These are phyloP conservation scores for Rhododendron ovatum DNA, from an alignment of 148 eudicot genomes.

Conservation along the genomic window DNA sequence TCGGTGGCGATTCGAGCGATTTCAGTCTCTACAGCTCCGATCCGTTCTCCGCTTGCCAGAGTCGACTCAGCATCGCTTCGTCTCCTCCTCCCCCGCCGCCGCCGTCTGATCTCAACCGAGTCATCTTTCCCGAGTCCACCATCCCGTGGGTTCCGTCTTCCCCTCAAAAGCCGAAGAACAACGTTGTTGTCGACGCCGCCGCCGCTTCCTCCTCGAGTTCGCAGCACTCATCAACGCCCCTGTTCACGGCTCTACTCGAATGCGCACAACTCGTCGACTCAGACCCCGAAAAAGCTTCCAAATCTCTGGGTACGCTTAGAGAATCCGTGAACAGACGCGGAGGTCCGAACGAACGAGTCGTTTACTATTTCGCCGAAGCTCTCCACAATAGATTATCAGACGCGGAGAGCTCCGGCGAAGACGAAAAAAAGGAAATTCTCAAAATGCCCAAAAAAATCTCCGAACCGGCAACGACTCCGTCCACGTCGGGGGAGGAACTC, in stretches of 20 bases:
- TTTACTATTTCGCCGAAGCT: slow-evolving; percentile 61
- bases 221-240: background rate
- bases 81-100: slow-evolving; percentile 14
- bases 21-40: slow-evolving; percentile 36
- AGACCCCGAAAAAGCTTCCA: background rate
- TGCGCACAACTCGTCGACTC: background rate
- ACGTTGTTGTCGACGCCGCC: background rate
- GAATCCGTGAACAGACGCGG: slow-evolving; percentile 24
- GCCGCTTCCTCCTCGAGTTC: slow-evolving; percentile 3
- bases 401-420: background rate
- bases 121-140: slow-evolving; percentile 35
- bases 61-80: slow-evolving; percentile 28
- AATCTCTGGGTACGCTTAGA: background rate
- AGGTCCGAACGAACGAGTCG: slow-evolving; percentile 59
- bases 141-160: slow-evolving; percentile 27
- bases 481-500: slow-evolving; percentile 50
- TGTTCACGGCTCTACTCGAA: background rate
- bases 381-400: slow-evolving; percentile 35
- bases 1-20: slow-evolving; percentile 41
- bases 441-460: background rate
- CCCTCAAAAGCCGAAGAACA: background rate
- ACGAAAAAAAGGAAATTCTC: background rate
- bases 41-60: slow-evolving; percentile 43
- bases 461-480: background rate
- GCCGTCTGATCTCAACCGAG: slow-evolving; percentile 56